Conservation (phyloP, 177 flowering plant species). For the Telopea speciosissima region DNA sequence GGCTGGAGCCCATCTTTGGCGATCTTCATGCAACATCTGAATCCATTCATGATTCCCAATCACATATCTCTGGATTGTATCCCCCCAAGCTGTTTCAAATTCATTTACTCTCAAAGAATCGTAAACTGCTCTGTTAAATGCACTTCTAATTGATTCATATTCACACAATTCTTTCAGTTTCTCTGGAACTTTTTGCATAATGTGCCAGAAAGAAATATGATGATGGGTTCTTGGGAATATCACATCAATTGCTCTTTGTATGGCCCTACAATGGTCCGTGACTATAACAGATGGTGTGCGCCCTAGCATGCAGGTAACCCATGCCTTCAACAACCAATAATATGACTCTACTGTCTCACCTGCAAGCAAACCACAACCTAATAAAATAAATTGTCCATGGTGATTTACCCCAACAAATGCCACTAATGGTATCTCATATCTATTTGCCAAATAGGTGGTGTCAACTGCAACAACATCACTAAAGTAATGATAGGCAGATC, state of each 20-base stretch:
- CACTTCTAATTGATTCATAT: not conserved
- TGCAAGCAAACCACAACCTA: not conserved
- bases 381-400: not conserved
- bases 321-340: not conserved
- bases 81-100: constrained; percentile 61
- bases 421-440: not conserved
- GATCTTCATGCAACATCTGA: constrained; percentile 38
- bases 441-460: not conserved
- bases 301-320: constrained; percentile 1
- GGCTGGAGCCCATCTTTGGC: constrained; percentile 61
- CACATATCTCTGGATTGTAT: constrained; percentile 43
- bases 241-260: not conserved
- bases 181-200: not conserved
- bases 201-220: not conserved
- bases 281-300: not conserved
- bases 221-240: not conserved
- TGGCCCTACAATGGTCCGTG: not conserved
- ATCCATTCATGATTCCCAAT: constrained; percentile 41
- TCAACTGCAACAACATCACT: not conserved
- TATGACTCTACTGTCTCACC: not conserved
- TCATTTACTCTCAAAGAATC: constrained; percentile 39
- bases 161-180: not conserved
- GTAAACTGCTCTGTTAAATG: not conserved
- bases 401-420: not conserved
- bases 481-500: not conserved